A percentile compares a stretch with the other conserved stretches of the same genome.
Evolutionary conservation across 2,329 filamentous ascomycete genomes (phyloP).

Genomic region (Torrubiella hemipterigena): DNA sequence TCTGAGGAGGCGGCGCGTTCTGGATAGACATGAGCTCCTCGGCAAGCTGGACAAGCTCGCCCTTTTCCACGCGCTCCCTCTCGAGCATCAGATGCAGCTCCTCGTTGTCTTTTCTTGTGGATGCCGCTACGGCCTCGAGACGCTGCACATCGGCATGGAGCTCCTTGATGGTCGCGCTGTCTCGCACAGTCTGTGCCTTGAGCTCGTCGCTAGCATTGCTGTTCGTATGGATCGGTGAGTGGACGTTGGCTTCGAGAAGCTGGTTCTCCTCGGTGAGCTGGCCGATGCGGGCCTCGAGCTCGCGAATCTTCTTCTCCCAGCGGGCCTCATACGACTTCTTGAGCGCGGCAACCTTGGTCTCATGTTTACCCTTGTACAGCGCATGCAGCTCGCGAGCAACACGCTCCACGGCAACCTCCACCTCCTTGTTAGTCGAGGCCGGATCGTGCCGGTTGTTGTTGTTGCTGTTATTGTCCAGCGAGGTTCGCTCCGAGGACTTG

Average conservation of each 20-base stretch:
- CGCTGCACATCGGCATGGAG: conserved; percentile 65
- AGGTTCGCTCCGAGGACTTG: conserved; percentile 26
- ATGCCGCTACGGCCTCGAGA: conserved; percentile 58
- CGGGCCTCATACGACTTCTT: conserved; percentile 76
- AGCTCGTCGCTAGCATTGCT: conserved; percentile 41
- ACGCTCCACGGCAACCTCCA: conserved; percentile 77
- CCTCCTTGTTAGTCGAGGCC: conserved; percentile 41
- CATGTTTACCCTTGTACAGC: conserved; percentile 94
- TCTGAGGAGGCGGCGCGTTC: conserved; percentile 27
- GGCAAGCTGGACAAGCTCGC: conserved; percentile 67
- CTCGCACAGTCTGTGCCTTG: conserved; percentile 47
- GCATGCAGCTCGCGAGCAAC: conserved; percentile 89
- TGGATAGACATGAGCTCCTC: conserved; percentile 74
- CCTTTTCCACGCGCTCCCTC: conserved; percentile 69
- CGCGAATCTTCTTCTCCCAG: conserved; percentile 77
- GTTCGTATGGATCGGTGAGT: conserved; percentile 8
- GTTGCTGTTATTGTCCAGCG: conserved; percentile 10
- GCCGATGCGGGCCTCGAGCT: conserved; percentile 61
- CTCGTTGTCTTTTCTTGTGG: conserved; percentile 58
- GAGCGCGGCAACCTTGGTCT: conserved; percentile 85
- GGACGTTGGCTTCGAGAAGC: conserved; percentile 40
- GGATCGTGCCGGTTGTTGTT: too few relatives aligned
- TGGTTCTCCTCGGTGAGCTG: conserved; percentile 60
- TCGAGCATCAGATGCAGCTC: conserved; percentile 55
- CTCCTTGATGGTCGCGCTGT: conserved; percentile 55